Conservation (phyloP, 176 grass and related monocot species). For the Areca catechu region DNA sequence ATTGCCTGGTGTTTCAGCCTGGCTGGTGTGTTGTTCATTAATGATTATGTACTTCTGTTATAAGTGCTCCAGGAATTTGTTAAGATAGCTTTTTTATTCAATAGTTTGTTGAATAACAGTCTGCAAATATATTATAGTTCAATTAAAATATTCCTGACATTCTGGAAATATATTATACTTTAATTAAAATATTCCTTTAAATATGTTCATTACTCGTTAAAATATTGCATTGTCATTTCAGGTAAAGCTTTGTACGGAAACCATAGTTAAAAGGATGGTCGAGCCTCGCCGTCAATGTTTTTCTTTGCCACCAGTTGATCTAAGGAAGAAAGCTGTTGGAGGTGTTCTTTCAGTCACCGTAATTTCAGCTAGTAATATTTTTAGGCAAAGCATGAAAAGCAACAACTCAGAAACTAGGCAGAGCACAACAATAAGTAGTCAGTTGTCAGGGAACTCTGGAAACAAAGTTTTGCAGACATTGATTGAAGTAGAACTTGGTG, state of each 20-base stretch:
- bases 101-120: too few species aligned
- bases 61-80: neutral
- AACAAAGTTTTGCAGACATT: constrained; percentile 35
- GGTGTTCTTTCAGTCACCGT: constrained; percentile 79
- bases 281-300: constrained; percentile 83
- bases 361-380: constrained; percentile 66
- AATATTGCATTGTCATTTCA: constrained; percentile 2
- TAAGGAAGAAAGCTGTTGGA: constrained; percentile 64
- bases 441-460: constrained; percentile 21
- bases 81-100: neutral
- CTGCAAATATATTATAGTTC: too few species aligned
- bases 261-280: constrained; percentile 73
- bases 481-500: constrained; percentile 87
- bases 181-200: too few species aligned
- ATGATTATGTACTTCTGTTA: neutral
- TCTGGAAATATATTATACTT: too few species aligned
- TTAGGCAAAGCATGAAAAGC: constrained; percentile 18
- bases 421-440: constrained; percentile 20
- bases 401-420: constrained; percentile 30
- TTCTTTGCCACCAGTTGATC: constrained; percentile 71
- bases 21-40: constrained; percentile 63
- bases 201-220: too few species aligned
- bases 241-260: constrained; percentile 92
- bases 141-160: too few species aligned
- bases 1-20: constrained; percentile 82